Evolutionary conservation across 2,329 filamentous ascomycete genomes (phyloP).

Genomic region (Alternaria burnsii): DNA sequence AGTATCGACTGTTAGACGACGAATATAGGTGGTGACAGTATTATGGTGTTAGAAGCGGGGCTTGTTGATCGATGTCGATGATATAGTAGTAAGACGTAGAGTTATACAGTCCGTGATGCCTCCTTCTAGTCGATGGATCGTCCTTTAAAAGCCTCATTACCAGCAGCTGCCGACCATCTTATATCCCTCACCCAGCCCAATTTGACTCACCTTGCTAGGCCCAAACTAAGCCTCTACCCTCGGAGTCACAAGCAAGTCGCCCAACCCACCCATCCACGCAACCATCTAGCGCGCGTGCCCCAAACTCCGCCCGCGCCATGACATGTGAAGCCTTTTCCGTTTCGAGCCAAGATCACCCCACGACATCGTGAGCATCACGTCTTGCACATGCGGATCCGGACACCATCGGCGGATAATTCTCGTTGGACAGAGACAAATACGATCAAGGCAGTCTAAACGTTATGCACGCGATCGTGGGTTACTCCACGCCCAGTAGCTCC

Average conservation of each 20-base stretch:
- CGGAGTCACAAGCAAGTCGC: slow-evolving; percentile 16
- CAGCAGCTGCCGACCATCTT: slow-evolving; percentile 3
- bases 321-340: slow-evolving; percentile 14
- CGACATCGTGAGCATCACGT: slow-evolving; percentile 19
- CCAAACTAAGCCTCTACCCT: slow-evolving; percentile 16
- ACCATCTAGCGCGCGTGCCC: slow-evolving; percentile 1
- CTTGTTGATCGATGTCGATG: not conserved
- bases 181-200: slow-evolving; percentile 4
- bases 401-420: slow-evolving; percentile 16
- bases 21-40: not conserved
- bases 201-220: slow-evolving; percentile 4
- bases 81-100: not conserved
- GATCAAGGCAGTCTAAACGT: not conserved
- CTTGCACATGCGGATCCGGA: slow-evolving; percentile 17
- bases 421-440: slow-evolving; percentile 5
- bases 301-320: slow-evolving; percentile 1
- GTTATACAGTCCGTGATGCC: not conserved
- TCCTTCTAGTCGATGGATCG: not conserved
- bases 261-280: not conserved
- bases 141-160: not conserved
- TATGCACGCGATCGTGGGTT: not conserved
- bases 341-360: slow-evolving; percentile 22
- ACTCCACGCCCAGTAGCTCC: slow-evolving; percentile 8
- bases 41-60: not conserved
- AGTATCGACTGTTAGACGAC: not conserved